Evolutionary conservation across 306 rosid genomes (phyloP).

Genomic region (Rubus parviflorus): DNA sequence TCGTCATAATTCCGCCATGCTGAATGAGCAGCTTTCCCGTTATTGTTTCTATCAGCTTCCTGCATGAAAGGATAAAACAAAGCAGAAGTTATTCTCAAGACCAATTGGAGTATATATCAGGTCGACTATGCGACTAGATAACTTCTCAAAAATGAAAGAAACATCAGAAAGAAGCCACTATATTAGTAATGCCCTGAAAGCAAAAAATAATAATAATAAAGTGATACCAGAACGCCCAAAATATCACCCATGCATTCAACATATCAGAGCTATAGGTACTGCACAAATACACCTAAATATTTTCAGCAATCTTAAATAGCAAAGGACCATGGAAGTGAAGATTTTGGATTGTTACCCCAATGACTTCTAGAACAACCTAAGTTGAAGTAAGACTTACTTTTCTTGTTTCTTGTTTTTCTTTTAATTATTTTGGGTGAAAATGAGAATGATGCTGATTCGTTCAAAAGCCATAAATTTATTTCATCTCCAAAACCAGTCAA

Average conservation of each 20-base stretch:
- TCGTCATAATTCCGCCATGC: conserved; percentile 97
- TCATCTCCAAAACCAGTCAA: not conserved
- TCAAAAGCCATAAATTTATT: not conserved
- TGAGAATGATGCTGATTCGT: not conserved
- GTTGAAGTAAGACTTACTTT: not conserved
- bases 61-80: conserved; percentile 28
- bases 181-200: not conserved
- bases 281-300: not conserved
- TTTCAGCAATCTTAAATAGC: not conserved
- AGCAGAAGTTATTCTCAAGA: conserved; percentile 5
- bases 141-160: not conserved
- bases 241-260: not conserved
- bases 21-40: conserved; percentile 96
- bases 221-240: no score
- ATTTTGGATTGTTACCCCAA: not conserved
- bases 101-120: conserved; percentile 12
- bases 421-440: conserved; percentile 1
- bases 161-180: not conserved
- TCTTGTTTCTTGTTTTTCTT: not conserved
- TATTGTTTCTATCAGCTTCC: conserved; percentile 72
- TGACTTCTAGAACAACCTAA: not conserved
- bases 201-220: no score
- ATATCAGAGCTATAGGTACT: not conserved
- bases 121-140: conserved; percentile 4
- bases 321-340: not conserved